These are phyloP conservation scores for Teunomyces gatunensis DNA, from an alignment of 805 yeast genomes.

Conservation along the genomic window DNA sequence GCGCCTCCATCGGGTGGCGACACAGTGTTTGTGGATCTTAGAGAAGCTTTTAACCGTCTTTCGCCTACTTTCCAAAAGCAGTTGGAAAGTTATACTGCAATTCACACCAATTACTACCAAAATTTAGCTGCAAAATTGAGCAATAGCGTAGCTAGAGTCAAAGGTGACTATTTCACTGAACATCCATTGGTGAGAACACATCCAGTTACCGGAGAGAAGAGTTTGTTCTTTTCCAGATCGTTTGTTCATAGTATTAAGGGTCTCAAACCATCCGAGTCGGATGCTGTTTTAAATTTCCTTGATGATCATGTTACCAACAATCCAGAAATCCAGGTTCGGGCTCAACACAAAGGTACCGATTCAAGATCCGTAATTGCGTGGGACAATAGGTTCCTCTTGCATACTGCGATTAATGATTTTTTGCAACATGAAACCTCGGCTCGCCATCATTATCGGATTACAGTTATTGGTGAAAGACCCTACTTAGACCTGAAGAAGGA, in stretches of 20 bases:
- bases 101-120: slow-evolving; percentile 24
- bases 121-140: slow-evolving; percentile 13
- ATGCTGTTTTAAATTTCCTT: slow-evolving; percentile 19
- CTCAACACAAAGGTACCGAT: slow-evolving; percentile 22
- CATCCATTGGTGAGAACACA: slow-evolving; percentile 29
- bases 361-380: slow-evolving; percentile 23
- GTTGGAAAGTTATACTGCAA: slow-evolving; percentile 20
- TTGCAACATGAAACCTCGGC: slow-evolving; percentile 20
- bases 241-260: slow-evolving; percentile 23
- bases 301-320: slow-evolving; percentile 19
- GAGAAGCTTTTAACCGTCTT: slow-evolving; percentile 25
- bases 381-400: slow-evolving; percentile 24
- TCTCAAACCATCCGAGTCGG: slow-evolving; percentile 20
- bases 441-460: slow-evolving; percentile 25
- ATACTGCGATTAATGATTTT: slow-evolving; percentile 22
- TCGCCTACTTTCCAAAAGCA: slow-evolving; percentile 21
- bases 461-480: slow-evolving; percentile 27
- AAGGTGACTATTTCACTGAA: slow-evolving; percentile 20
- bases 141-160: slow-evolving; percentile 15
- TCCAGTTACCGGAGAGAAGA: slow-evolving; percentile 27
- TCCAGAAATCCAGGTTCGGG: slow-evolving; percentile 26
- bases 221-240: slow-evolving; percentile 20
- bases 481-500: slow-evolving; percentile 10
- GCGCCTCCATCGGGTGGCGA: slow-evolving; percentile 27
- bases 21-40: slow-evolving; percentile 23